Conservation (phyloP, 805 yeast species). For the Wickerhamiella dianesei region DNA sequence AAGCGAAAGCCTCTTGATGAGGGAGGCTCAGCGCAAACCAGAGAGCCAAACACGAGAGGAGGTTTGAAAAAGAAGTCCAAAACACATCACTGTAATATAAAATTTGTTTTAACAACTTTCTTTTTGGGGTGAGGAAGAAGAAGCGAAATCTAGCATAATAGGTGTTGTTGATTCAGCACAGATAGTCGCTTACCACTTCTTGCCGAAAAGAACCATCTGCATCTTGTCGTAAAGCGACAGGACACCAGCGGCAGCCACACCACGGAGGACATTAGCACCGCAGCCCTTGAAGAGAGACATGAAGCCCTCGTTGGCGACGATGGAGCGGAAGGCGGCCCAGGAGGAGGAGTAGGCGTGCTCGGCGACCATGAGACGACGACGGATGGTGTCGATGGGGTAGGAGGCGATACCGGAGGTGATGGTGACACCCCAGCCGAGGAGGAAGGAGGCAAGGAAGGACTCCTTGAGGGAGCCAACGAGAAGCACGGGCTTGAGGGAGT, state of each 20-base stretch:
- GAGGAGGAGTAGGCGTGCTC: slow-evolving; percentile 93
- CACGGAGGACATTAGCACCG: slow-evolving; percentile 97
- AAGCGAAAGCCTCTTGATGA: not conserved
- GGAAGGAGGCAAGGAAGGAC: slow-evolving; percentile 82
- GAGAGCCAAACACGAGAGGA: not conserved
- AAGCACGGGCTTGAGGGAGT: slow-evolving; percentile 82
- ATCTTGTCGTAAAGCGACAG: slow-evolving; percentile 91
- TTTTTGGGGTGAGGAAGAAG: not conserved
- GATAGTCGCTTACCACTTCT: slow-evolving; percentile 32
- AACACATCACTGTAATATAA: not conserved
- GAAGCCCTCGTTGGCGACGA: slow-evolving; percentile 87
- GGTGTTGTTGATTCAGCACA: not conserved
- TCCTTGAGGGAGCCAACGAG: slow-evolving; percentile 83
- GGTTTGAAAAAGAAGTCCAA: not conserved
- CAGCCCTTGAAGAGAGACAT: slow-evolving; percentile 89
- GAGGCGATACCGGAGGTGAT: slow-evolving; percentile 95
- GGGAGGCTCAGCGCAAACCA: not conserved
- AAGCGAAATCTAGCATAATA: not conserved
- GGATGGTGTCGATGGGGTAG: slow-evolving; percentile 93
- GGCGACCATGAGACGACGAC: slow-evolving; percentile 99
- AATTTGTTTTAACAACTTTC: not conserved
- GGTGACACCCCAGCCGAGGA: slow-evolving; percentile 90
- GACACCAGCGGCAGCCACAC: slow-evolving; percentile 98
- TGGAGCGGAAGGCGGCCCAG: slow-evolving; percentile 73
- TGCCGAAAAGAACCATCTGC: slow-evolving; percentile 82